phyloP scores from a whole-genome alignment of 306 rosid species.

The Quercus wislizeni region DNA sequence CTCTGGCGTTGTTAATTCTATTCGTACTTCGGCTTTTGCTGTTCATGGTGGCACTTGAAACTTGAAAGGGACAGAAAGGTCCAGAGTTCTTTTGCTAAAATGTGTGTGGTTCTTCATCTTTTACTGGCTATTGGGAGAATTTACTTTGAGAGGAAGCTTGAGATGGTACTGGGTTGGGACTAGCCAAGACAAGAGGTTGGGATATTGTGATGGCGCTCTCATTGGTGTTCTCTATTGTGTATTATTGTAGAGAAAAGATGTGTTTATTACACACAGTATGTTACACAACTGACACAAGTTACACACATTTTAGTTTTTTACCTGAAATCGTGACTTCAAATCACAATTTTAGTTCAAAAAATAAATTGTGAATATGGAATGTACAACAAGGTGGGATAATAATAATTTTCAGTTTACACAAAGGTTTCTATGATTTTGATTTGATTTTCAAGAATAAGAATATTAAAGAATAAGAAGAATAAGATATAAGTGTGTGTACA shows the following conservation, averaged over 20 bases:
- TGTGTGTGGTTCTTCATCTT: constrained; percentile 12
- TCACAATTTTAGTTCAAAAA: too few relatives aligned
- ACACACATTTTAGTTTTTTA: too few relatives aligned
- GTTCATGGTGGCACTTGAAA: neutral
- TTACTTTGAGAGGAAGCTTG: constrained; percentile 13
- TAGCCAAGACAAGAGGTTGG: constrained; percentile 16
- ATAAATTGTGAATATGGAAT: too few relatives aligned
- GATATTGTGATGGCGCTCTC: neutral
- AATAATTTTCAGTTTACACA: too few relatives aligned
- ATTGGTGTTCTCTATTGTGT: constrained; percentile 15
- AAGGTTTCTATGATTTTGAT: too few relatives aligned
- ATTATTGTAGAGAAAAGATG: neutral
- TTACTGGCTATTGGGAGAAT: constrained; percentile 16
- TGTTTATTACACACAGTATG: too few relatives aligned
- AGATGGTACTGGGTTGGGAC: constrained; percentile 21
- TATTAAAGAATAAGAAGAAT: too few relatives aligned
- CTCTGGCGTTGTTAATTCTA: constrained; percentile 13
- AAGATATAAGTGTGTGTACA: too few relatives aligned
- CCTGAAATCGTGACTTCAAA: too few relatives aligned
- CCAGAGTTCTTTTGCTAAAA: neutral
- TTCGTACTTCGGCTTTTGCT: constrained; percentile 6
- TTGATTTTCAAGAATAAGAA: too few relatives aligned
- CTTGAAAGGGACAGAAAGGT: too few relatives aligned
- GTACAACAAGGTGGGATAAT: too few relatives aligned
- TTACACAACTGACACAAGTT: neutral